phyloP scores from a whole-genome alignment of 148 eudicot species.

The Gaultheria prostrata region DNA sequence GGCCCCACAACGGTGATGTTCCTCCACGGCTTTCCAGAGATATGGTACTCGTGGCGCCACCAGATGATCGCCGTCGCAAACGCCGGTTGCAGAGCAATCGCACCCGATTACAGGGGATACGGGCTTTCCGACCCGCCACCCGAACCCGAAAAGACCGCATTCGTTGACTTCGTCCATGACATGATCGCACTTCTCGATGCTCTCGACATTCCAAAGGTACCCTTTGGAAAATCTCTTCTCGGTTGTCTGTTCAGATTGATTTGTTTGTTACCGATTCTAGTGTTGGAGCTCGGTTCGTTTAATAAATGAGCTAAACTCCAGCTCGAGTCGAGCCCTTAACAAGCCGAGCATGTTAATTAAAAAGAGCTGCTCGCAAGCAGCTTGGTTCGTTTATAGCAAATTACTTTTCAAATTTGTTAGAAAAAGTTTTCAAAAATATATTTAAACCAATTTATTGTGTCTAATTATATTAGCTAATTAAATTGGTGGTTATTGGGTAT shows the following conservation, averaged over 20 bases:
- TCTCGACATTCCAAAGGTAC: constrained; percentile 31
- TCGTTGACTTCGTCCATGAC: constrained; percentile 24
- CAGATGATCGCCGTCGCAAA: constrained; percentile 38
- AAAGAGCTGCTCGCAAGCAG: no score
- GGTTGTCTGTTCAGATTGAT: neutral
- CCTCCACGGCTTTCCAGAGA: constrained; percentile 46
- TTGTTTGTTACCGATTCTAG: no score
- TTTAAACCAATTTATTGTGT: no score
- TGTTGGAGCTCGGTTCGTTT: no score
- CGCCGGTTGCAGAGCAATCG: constrained; percentile 41
- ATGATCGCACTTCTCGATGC: constrained; percentile 25
- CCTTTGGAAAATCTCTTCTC: neutral
- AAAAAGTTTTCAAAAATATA: no score
- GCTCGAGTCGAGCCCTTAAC: no score
- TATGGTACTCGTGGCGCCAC: constrained; percentile 47
- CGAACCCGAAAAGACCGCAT: constrained; percentile 32
- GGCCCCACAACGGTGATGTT: constrained; percentile 31
- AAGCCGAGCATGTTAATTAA: no score
- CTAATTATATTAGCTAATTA: no score
- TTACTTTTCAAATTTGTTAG: no score
- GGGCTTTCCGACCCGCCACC: constrained; percentile 39
- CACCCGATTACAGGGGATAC: constrained; percentile 45
- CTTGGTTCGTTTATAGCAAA: no score
- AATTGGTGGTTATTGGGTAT: no score
- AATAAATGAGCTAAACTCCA: no score